Base-by-base conservation (phyloP, 768 basidiomycete genomes). In the Heimioporus sp. region DNA sequence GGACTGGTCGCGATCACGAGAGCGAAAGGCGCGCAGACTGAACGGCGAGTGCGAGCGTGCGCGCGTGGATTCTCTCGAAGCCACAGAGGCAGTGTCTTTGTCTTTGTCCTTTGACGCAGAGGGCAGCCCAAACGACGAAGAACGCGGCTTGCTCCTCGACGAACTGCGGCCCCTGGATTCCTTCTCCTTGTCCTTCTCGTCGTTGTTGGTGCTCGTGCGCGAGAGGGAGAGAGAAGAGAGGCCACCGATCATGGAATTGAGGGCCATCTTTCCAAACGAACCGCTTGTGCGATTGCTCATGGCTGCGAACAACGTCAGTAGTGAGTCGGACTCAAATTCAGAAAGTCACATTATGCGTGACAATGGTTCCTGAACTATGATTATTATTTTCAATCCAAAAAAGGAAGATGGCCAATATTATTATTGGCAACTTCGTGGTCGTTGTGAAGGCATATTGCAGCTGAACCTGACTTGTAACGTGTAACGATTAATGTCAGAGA, bases 1-100 rank as follows among this genome's bases (percentile, higher is more conserved):
- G 4, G 83, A 85, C 7, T 74, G 60, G 2, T 84, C 82, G 21
- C 81, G 73, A 49, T 77, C 77, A 46, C 80, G 73, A 10, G 79
- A 72, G 54, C 87, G 80, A 51, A 83, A 79, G 32, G 88, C 78
- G 39, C 90, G 78, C 51, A 91, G 80, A 39, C 74, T 75, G 66
- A 97, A 96, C 38, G 94, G 90, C 2, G 92, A 91, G 59, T 85
- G 77, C 42, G 89, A 87, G 36, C 91, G 83, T 13, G 87, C 78
- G 51, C 87, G 86, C 11, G 76, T 75, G 5, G 69, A 68, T 43
- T 78, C 80, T 46, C 77, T 77, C n/a, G 80, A 78, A 19, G 59
- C 56, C 37, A 67, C 55, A 19, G 79, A 78, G 41, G 70, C 63
- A 9, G 75, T 68, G 35, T 67, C 67, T 15, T 68, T 66, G 24